phyloP scores from a whole-genome alignment of 768 basidiomycete species.

The Rhodotorula taiwanensis region DNA sequence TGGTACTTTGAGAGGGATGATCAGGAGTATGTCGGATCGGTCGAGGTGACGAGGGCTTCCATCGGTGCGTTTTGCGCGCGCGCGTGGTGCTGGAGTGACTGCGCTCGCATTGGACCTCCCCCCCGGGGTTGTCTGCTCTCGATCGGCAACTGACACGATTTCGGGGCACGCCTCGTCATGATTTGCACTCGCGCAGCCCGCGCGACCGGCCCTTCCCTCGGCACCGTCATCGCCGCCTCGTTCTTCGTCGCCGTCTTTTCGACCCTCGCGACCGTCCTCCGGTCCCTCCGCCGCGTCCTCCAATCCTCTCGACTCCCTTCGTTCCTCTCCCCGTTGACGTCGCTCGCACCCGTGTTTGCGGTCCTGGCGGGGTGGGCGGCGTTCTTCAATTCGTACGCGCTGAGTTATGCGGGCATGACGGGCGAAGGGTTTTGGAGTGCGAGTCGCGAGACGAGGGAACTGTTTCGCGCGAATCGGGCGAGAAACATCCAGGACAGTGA shows the following conservation, averaged over 20 bases:
- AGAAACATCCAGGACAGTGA: conserved; percentile 36
- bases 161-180: no score
- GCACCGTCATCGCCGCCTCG: conserved; percentile 68
- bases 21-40: background rate
- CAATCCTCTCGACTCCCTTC: conserved; percentile 36
- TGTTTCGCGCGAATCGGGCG: conserved; percentile 56
- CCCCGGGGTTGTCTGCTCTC: no score
- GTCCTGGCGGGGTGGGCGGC: conserved; percentile 47
- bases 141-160: no score
- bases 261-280: conserved; percentile 51
- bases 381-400: conserved; percentile 59
- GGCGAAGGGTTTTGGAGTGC: conserved; percentile 63
- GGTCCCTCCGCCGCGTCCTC: conserved; percentile 28
- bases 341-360: conserved; percentile 43
- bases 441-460: conserved; percentile 55
- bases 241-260: conserved; percentile 69
- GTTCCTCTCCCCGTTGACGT: conserved; percentile 42
- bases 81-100: background rate
- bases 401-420: conserved; percentile 68
- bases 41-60: conserved; percentile 22
- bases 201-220: conserved; percentile 71
- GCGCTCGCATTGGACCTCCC: background rate
- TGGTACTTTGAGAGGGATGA: conserved; percentile 78
- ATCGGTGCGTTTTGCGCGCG: conserved; percentile 1
- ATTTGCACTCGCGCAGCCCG: conserved; percentile 53